Evolutionary conservation across 78 protist genomes (phyloP).

Genomic region (Cavenderia fasciculata): DNA sequence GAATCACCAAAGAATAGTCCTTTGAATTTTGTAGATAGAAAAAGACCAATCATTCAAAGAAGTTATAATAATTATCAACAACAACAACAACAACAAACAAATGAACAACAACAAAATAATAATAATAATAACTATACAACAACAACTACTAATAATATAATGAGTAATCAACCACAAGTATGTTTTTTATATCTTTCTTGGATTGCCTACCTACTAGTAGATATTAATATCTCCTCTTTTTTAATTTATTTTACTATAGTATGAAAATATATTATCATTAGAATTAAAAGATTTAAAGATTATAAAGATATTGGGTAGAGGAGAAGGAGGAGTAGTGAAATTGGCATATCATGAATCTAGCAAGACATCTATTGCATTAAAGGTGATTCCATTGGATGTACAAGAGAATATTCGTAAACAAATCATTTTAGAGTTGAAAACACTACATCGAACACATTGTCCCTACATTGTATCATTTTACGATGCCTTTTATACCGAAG

Average conservation of each 20-base stretch:
- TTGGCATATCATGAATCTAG: conserved; percentile 64
- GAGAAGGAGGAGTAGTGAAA: conserved; percentile 82
- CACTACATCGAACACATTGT: conserved; percentile 75
- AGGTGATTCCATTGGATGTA: conserved; percentile 79
- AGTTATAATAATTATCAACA: background rate
- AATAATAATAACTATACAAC: background rate
- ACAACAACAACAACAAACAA: conserved; percentile 12
- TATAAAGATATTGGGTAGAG: conserved; percentile 59
- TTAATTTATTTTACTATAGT: background rate
- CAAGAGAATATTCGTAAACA: conserved; percentile 80
- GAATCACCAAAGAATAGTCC: conserved; percentile 63
- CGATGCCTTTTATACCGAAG: conserved; percentile 87
- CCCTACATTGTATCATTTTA: conserved; percentile 74
- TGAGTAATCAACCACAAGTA: background rate
- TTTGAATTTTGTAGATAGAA: conserved; percentile 18
- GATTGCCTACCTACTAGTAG: background rate
- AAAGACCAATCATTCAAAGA: conserved; percentile 1
- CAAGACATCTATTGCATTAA: conserved; percentile 65
- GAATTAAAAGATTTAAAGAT: conserved; percentile 72
- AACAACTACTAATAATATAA: background rate
- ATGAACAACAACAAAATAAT: background rate
- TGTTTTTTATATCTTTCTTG: background rate
- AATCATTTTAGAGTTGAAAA: conserved; percentile 80
- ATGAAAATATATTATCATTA: conserved; percentile 13
- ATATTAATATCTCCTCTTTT: background rate